Base-by-base conservation (phyloP, 495 filamentous ascomycete species). In the Pseudomonodictys pantanalensis region DNA sequence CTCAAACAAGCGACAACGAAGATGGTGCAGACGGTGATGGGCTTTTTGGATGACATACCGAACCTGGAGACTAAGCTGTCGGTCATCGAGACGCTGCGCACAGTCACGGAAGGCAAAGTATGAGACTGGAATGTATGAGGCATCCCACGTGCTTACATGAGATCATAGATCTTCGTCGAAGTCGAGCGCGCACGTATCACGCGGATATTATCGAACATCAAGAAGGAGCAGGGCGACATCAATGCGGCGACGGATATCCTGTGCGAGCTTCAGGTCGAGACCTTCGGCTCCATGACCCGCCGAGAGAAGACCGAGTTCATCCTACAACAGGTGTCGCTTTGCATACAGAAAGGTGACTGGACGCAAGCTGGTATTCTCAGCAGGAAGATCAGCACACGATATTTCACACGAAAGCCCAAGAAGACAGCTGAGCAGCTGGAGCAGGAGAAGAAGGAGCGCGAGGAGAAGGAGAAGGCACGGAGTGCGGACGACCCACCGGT, bases 281-380 rank as follows among this genome's bases (percentile, higher is more conserved):
- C 93, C 0, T 98, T 98, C 68, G 93, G 93, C 18, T 97, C 93
- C 35, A 98, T 98, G 93, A 86, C 89, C 42, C 81, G 92, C 65
- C 84, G 95, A 59, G 93, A 98, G 72, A 98, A 98, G 86, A 92
- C 89, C 11, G 93, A 97, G 66, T 97, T 98, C 71, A 97, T 98
- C 65, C 80, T 98, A 46, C 90, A 92, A 69, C 93, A 98, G 75
- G 92, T 98, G 46, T 83, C 85, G 11, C 78, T 97, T 48, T 97
- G 93, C 78, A 97, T 98, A 69, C 89, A 97, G 76, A 91, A 86
- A 57, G 88, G 86, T 30, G 93, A 98, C 73, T 98, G 90, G 89
- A 93, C 87, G 54, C 93, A 97, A 74, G 95, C 95, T 22, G 86
- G 85, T 52, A 96, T 98, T 68, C 80, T 98, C 25, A 90, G 87